Percentiles rank a stretch among this genome's conserved stretches.
These are phyloP conservation scores for Penicillium odoratum DNA, from an alignment of 495 filamentous ascomycete species.

Conservation along the genomic window DNA sequence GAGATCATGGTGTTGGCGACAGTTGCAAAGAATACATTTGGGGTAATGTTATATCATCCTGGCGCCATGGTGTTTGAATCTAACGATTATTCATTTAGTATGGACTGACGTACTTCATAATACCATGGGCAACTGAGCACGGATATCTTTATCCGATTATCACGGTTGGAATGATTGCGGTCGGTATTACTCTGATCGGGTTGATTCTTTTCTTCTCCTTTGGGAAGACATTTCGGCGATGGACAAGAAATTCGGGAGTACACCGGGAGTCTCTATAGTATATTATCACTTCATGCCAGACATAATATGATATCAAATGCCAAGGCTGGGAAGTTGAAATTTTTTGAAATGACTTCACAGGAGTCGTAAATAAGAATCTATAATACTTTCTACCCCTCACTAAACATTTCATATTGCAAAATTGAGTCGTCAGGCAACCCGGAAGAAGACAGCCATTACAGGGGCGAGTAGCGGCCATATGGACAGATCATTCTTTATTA, in stretches of 20 bases:
- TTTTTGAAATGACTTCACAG: too few relatives aligned
- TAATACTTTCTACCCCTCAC: too few relatives aligned
- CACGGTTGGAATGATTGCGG: background rate
- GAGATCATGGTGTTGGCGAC: background rate
- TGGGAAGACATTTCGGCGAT: background rate
- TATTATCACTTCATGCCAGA: background rate
- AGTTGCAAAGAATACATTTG: background rate
- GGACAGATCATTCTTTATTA: too few relatives aligned
- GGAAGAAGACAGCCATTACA: too few relatives aligned
- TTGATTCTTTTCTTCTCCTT: background rate
- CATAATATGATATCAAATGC: too few relatives aligned
- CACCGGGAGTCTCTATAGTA: background rate
- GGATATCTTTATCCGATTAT: background rate
- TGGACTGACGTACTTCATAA: background rate
- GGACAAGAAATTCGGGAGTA: background rate
- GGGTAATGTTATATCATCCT: background rate
- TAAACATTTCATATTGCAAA: too few relatives aligned
- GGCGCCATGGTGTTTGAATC: background rate
- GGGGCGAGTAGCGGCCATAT: too few relatives aligned
- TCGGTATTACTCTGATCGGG: background rate
- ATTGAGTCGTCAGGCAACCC: too few relatives aligned
- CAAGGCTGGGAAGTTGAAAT: too few relatives aligned
- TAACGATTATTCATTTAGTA: background rate
- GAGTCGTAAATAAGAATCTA: too few relatives aligned
- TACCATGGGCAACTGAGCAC: background rate